Evolutionary conservation across 2,329 filamentous ascomycete species (phyloP).

Genomic region (Metarhizium anisopliae): DNA sequence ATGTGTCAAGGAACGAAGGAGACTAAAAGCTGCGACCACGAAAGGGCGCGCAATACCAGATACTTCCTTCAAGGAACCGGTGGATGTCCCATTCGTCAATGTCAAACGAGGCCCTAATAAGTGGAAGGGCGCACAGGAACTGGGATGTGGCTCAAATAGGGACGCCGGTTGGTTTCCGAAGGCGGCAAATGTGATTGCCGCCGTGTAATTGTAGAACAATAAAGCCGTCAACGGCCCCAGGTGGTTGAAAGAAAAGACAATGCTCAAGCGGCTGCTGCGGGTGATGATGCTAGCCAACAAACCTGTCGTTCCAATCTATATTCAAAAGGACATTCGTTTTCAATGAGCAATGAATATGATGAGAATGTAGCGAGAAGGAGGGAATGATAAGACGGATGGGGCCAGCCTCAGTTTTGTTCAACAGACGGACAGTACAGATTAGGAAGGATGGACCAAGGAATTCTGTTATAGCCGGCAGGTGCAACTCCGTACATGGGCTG

Average conservation of each 20-base stretch:
- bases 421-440: background rate
- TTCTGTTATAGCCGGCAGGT: background rate
- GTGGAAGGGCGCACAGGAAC: background rate
- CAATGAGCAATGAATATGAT: background rate
- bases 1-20: constrained; percentile 8
- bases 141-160: background rate
- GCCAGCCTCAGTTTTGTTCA: constrained; percentile 4
- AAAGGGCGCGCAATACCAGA: constrained; percentile 1
- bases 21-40: constrained; percentile 7
- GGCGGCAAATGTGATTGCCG: background rate
- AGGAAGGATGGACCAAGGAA: background rate
- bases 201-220: background rate
- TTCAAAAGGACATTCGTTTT: background rate
- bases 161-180: background rate
- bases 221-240: background rate
- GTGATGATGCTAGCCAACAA: background rate
- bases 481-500: background rate
- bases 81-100: constrained; percentile 7
- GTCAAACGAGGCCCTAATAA: background rate
- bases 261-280: background rate
- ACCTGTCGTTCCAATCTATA: background rate
- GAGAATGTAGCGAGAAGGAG: background rate
- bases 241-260: background rate
- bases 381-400: background rate
- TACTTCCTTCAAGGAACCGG: constrained; percentile 6